Conservation (phyloP, 2,329 filamentous ascomycete genomes). For the Verticillium tricorpus region DNA sequence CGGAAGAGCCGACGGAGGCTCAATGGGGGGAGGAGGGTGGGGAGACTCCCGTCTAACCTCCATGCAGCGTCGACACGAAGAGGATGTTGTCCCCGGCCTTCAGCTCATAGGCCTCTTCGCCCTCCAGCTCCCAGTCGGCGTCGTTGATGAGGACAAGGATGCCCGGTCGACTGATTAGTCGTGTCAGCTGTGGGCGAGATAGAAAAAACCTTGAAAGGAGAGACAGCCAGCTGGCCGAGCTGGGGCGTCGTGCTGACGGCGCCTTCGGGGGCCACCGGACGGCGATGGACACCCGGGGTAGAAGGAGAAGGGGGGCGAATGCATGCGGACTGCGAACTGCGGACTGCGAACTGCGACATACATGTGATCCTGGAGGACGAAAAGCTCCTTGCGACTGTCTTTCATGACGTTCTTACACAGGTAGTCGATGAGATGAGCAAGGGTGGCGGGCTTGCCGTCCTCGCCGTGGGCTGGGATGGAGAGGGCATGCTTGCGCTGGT, state of each 20-base stretch:
- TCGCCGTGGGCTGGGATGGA: constrained; percentile 59
- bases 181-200: neutral
- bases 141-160: constrained; percentile 97
- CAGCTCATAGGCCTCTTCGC: constrained; percentile 84
- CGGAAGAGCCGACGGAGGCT: neutral
- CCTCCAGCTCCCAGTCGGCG: constrained; percentile 96
- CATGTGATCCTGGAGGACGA: constrained; percentile 84
- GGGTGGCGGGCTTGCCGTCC: constrained; percentile 57
- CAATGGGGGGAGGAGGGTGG: neutral
- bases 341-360: constrained; percentile 44
- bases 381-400: constrained; percentile 80
- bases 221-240: neutral
- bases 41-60: constrained; percentile 55
- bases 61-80: constrained; percentile 95
- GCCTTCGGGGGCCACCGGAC: constrained; percentile 5
- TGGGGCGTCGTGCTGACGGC: neutral
- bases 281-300: constrained; percentile 6
- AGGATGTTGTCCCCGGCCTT: constrained; percentile 80
- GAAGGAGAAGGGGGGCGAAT: constrained; percentile 3
- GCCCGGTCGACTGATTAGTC: constrained; percentile 68
- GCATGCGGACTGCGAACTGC: neutral
- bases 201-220: neutral
- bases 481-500: constrained; percentile 70
- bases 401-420: constrained; percentile 81
- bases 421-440: constrained; percentile 72